Evolutionary conservation across 768 basidiomycete genomes (phyloP).

Genomic region (Kwoniella dendrophila): DNA sequence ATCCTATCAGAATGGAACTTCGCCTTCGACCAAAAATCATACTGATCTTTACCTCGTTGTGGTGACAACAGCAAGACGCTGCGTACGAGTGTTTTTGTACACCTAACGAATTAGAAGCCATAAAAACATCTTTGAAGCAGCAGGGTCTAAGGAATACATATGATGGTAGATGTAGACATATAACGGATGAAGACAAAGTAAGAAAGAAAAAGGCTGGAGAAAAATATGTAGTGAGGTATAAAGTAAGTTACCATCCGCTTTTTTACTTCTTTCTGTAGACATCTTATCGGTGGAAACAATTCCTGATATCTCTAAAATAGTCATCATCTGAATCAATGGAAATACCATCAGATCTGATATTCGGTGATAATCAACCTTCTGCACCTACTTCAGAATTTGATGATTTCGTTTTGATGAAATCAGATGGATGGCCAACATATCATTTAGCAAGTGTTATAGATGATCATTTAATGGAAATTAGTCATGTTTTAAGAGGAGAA

Average conservation of each 20-base stretch:
- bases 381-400: constrained; percentile 59
- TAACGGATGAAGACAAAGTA: constrained; percentile 81
- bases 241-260: constrained; percentile 60
- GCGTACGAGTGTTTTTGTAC: constrained; percentile 97
- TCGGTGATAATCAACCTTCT: constrained; percentile 63
- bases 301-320: neutral
- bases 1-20: neutral
- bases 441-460: constrained; percentile 95
- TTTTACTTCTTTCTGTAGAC: neutral
- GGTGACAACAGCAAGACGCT: constrained; percentile 67
- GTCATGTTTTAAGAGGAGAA: constrained; percentile 93
- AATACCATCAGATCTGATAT: constrained; percentile 70
- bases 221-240: constrained; percentile 79
- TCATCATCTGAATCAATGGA: constrained; percentile 60
- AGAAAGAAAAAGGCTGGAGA: constrained; percentile 74
- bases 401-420: constrained; percentile 89
- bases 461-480: constrained; percentile 93
- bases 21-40: neutral
- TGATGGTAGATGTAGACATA: constrained; percentile 81
- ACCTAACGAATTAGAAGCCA: constrained; percentile 67
- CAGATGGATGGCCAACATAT: constrained; percentile 91
- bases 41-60: constrained; percentile 6
- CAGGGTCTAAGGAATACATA: constrained; percentile 78
- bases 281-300: neutral
- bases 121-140: constrained; percentile 70